Percentiles rank a stretch among this genome's conserved stretches.
phyloP scores from a whole-genome alignment of 805 yeast species.

The Nematodospora valgi region DNA sequence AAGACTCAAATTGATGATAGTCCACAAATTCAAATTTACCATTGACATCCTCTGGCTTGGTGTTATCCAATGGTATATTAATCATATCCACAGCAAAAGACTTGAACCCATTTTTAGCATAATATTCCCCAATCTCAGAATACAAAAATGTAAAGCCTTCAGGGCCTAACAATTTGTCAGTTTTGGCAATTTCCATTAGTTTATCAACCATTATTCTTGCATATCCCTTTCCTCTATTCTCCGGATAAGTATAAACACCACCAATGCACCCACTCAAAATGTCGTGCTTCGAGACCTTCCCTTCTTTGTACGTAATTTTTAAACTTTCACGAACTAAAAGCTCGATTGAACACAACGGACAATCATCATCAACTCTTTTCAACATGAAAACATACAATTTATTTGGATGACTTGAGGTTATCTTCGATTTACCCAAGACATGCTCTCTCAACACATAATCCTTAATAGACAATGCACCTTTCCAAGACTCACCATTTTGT shows the following conservation, averaged over 20 bases:
- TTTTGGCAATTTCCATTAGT: constrained; percentile 23
- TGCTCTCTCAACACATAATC: constrained; percentile 35
- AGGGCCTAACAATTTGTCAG: constrained; percentile 18
- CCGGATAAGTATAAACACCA: constrained; percentile 38
- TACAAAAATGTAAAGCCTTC: constrained; percentile 37
- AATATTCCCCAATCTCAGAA: constrained; percentile 44
- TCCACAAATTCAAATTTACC: constrained; percentile 14
- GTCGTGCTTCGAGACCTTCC: not conserved
- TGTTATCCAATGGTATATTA: constrained; percentile 15
- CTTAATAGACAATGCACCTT: constrained; percentile 26
- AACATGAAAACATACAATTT: constrained; percentile 16
- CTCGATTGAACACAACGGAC: constrained; percentile 32
- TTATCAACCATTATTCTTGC: constrained; percentile 39
- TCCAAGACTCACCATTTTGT: constrained; percentile 36
- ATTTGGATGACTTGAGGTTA: constrained; percentile 11
- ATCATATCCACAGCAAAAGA: constrained; percentile 35
- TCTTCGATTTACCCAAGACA: constrained; percentile 22
- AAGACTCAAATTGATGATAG: constrained; percentile 28
- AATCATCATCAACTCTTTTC: constrained; percentile 9
- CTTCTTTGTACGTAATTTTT: constrained; percentile 16
- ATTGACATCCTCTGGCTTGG: constrained; percentile 2
- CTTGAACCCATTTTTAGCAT: constrained; percentile 33
- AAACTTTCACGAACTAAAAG: constrained; percentile 28
- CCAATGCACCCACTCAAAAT: constrained; percentile 37
- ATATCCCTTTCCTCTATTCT: constrained; percentile 34